Conservation (phyloP, 2,329 filamentous ascomycete species). For the Penicillium concentricum region DNA sequence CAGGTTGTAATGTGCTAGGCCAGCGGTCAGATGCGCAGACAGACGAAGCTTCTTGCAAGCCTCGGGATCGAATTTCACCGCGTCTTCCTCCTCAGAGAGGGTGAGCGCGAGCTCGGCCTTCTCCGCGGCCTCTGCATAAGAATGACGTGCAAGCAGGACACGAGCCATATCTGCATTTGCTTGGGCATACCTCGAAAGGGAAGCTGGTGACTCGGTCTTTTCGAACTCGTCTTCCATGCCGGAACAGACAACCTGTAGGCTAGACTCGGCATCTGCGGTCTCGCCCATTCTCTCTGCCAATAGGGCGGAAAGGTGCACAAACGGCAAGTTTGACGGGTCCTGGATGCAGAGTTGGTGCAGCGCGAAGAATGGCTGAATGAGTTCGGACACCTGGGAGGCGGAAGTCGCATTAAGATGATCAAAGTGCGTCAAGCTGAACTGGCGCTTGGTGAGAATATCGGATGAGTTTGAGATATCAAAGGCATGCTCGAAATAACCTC, state of each 20-base stretch:
- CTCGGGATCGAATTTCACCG: conserved; percentile 61
- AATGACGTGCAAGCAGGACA: conserved; percentile 69
- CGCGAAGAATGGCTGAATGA: conserved; percentile 86
- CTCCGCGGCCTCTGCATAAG: conserved; percentile 69
- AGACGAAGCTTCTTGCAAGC: conserved; percentile 70
- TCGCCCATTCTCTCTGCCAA: conserved; percentile 80
- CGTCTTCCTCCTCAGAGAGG: conserved; percentile 70
- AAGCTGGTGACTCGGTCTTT: conserved; percentile 70
- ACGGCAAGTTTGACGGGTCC: conserved; percentile 67
- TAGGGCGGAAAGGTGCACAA: conserved; percentile 74
- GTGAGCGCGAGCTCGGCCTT: conserved; percentile 78
- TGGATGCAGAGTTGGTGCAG: conserved; percentile 77
- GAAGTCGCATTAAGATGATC: conserved; percentile 67
- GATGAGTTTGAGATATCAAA: conserved; percentile 87
- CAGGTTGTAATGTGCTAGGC: conserved; percentile 75
- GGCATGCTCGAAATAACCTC: conserved; percentile 85
- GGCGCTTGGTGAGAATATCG: conserved; percentile 68
- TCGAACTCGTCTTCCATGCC: conserved; percentile 80
- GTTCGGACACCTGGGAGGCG: conserved; percentile 53
- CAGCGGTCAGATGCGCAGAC: conserved; percentile 81
- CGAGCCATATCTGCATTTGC: conserved; percentile 85
- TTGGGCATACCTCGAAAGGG: conserved; percentile 74
- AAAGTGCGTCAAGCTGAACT: conserved; percentile 79
- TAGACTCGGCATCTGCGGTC: conserved; percentile 60
- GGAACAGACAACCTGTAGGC: conserved; percentile 65